These are phyloP conservation scores for Nicotiana otophora DNA, from an alignment of 257 asterid genomes.

Conservation along the genomic window DNA sequence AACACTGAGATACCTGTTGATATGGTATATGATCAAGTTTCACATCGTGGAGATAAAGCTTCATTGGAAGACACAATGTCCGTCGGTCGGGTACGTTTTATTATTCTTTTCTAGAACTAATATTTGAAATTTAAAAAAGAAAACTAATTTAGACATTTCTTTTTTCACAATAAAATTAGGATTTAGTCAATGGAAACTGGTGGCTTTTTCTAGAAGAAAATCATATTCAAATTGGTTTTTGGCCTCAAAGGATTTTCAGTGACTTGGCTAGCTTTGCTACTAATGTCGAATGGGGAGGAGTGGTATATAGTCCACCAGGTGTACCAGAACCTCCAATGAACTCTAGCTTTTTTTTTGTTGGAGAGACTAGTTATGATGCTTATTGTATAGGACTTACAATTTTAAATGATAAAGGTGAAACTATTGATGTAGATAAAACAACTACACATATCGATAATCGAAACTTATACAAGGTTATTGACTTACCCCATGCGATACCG, in stretches of 20 bases:
- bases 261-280: too few species aligned
- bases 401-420: not conserved
- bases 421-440: not conserved
- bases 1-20: not conserved
- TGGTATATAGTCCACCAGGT: too few species aligned
- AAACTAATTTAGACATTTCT: not conserved
- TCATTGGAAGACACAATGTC: not conserved
- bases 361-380: not conserved
- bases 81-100: not conserved
- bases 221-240: too few species aligned
- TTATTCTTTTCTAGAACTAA: not conserved
- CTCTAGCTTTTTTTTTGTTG: not conserved
- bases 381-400: not conserved
- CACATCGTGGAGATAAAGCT: not conserved
- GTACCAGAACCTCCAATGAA: too few species aligned
- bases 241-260: too few species aligned
- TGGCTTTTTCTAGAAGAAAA: too few species aligned
- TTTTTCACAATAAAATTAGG: not conserved
- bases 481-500: not conserved
- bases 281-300: too few species aligned
- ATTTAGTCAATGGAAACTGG: not conserved
- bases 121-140: not conserved
- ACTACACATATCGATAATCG: not conserved
- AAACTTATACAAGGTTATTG: not conserved
- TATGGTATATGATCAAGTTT: not conserved